Base-by-base conservation (phyloP, 2,329 filamentous ascomycete species). In the Beauveria australis region DNA sequence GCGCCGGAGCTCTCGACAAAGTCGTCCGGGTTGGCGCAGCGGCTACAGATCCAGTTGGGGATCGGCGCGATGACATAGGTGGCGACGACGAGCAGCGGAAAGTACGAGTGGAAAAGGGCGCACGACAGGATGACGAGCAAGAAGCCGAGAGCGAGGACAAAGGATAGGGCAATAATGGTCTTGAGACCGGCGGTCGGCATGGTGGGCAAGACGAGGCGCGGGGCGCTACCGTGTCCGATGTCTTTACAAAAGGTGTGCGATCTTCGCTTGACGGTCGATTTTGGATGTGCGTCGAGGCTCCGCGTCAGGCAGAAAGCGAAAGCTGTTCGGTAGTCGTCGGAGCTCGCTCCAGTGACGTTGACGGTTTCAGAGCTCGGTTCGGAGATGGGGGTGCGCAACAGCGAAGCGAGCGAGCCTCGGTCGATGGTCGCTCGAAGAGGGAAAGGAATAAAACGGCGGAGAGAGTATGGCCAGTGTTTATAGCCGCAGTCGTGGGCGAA, bases 121-220 rank as follows among this genome's bases (percentile, higher is more conserved):
- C 92, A 96, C 65, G 92, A 97, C 70, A 99, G 89, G 76, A 99
- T 99, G 68, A 97, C 94, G 67, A 99, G 91, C 70, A 99, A 90
- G 79, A 99, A 99, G 69, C 94, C 94, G 70, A 99, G 94, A 68
- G 94, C 94, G 66, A 99, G 91, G 73, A 99, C 94, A 78, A 99
- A 99, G 73, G 94, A 97, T 68, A 99, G 89, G 66, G 91, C 91
- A 76, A 99, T 99, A 78, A 99, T 99, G 67, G 94, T 99, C 80
- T 97, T 97, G 72, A 99, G 87, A 74, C 94, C 94, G 69, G 94
- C 92, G 80, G 90, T 84, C 78, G 82, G 75, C 82, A 85, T 85
- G 65, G 69, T 80, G 77, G 71, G 66, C 63, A 63, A 66, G 33
- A 33, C 47, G 48, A 14, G 26, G 55, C 24, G 41, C 24, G 19